Evolutionary conservation across 352 stramenopile species (phyloP).

Genomic region (Aphanomyces invadans): DNA sequence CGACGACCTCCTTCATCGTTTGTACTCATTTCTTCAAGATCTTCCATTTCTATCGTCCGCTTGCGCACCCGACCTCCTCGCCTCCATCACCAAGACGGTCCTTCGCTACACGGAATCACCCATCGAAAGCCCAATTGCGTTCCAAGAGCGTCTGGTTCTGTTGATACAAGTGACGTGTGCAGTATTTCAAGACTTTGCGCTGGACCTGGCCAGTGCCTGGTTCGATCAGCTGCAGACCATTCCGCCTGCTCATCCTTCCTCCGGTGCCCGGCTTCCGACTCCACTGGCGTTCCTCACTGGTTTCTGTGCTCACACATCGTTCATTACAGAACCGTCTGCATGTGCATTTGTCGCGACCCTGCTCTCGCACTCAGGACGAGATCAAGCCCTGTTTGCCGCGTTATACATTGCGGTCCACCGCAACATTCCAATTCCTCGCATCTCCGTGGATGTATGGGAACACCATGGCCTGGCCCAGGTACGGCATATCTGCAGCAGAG

Average conservation of each 20-base stretch:
- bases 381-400: background rate
- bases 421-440: background rate
- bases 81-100: background rate
- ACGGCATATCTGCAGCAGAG: too few species aligned
- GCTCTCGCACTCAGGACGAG: background rate
- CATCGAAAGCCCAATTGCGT: too few species aligned
- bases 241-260: too few species aligned
- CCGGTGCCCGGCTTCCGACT: too few species aligned
- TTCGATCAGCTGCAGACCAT: background rate
- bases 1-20: background rate
- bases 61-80: background rate
- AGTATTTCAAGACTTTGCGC: background rate
- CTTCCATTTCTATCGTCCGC: background rate
- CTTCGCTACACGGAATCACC: too few species aligned
- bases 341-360: background rate
- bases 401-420: constrained; percentile 20
- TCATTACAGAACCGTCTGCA: background rate
- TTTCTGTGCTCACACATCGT: constrained; percentile 14
- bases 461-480: background rate
- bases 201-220: background rate
- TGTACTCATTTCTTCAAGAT: background rate
- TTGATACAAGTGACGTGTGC: background rate
- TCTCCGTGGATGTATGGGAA: background rate
- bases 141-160: background rate
- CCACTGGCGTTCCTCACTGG: too few species aligned